Base-by-base conservation (phyloP, 805 yeast species). In the Grigorovia humatica region DNA sequence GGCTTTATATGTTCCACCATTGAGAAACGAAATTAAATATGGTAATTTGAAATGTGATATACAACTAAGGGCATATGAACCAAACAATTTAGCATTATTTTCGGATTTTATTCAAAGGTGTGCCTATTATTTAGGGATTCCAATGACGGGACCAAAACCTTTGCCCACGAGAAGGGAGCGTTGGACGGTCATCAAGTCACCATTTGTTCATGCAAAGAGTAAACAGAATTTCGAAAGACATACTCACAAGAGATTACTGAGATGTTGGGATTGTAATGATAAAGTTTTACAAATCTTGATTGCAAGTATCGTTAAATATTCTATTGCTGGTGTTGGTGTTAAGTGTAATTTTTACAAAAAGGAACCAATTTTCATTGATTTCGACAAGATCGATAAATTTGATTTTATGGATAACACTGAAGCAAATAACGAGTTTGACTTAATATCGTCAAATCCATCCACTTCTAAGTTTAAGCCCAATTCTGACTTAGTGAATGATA, bases 141-240 rank as follows among this genome's bases (percentile, higher is more conserved):
- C 98, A 17, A 81, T 85, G 38, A 78, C 82, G 13, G 90, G 89
- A 1, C 83, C 91, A 18, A 75, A 73, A 38, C 86, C 82, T 48
- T 67, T 79, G 56, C 84, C 81, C 56, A 81, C 85, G 2, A 84
- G 81, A 64, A 79, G 82, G 60, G 86, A 91, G 68, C 79, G 89
- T 59, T 91, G 96, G 88, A 93, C 99, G 0, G 96, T 93, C 45
- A 89, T 85, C 62, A 80, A 83, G 66, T 82, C 96, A 2, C 97
- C 97, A 1, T 93, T 93, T 67, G 96, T 86, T 19, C 93, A 88
- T 64, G 95, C 97, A 49, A 90, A 89, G 67, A 78, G 93, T 9
- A 93, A 93, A 71, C 96, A 91, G 72, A 93, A 91, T 74, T 93
- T 86, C 70, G 86, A 87, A 72, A 82, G 98, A 72, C 76, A 79